Base-by-base conservation (phyloP, 2,329 filamentous ascomycete species). In the Aureobasidium sp. region DNA sequence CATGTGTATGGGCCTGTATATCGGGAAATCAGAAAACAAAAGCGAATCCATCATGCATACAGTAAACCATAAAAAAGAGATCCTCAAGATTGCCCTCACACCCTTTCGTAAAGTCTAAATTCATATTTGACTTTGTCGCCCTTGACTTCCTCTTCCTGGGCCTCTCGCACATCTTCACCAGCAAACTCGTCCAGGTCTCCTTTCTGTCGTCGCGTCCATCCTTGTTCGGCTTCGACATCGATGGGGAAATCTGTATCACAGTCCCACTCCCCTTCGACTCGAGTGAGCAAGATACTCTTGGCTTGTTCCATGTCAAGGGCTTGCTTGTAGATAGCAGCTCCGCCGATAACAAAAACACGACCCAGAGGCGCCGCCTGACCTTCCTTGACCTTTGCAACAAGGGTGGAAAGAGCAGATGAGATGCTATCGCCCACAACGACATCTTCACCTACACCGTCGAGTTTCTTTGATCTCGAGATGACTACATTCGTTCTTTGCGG, bases 331-430 rank as follows among this genome's bases (percentile, higher is more conserved):
- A 97, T 87, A 76, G 91, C 88, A 61, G 85, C 89, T 5, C 94
- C 94, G 29, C 94, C 94, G 68, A 99, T 97, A 47, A 97, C 83
- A 74, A 92, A 97, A 3, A 91, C 81, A 67, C 83, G 82, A 9
- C 80, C 82, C 37, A 86, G 67, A 13, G 64, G 69, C 47, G 66
- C 60, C 7, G 62, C 61, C n/a, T 64, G 61, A 29, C 66, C 67
- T n/a, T 64, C 63, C 54, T 36, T 48, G 37, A 29, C 60, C 25
- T 54, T 55, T 34, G 65, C 59, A 16, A 66, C 62, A 66, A 71
- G 48, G 44, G 54, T 32, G 55, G 73, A 71, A 51, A 80, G 70
- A 30, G 66, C 71, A 37, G 68, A 64, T n/a, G 64, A 25, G 30
- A 74, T 71, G 74, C 70, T 59, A 51, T 67, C 63, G 16, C 66